Percentiles rank a stretch among this genome's conserved stretches.
These are phyloP conservation scores for Fomitopsis palustris DNA, from an alignment of 1,284 basidiomycete species.

Conservation along the genomic window DNA sequence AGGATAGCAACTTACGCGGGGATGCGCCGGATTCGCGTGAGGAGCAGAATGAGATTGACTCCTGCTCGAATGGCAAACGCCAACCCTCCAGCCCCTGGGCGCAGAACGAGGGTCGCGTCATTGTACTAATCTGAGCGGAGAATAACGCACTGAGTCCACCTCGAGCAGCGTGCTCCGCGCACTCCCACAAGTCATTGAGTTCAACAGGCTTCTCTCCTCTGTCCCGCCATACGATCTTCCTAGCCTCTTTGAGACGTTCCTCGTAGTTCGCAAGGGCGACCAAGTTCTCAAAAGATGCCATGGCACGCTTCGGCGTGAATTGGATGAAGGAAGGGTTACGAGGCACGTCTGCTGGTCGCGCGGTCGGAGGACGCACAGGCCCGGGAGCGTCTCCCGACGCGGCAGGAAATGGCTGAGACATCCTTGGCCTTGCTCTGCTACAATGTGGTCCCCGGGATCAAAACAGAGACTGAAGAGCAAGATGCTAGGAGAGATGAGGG, in stretches of 20 bases:
- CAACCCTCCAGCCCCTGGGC: constrained; percentile 70
- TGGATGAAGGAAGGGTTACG: constrained; percentile 32
- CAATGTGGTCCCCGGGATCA: no score
- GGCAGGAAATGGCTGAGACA: neutral
- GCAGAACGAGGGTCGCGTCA: neutral
- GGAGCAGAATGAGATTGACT: constrained; percentile 73
- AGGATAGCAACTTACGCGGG: constrained; percentile 46
- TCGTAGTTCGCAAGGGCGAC: constrained; percentile 80
- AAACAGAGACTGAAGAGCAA: neutral
- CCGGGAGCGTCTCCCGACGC: neutral
- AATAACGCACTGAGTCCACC: constrained; percentile 71
- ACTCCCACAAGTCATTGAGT: constrained; percentile 64
- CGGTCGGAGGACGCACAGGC: neutral
- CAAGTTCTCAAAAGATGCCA: constrained; percentile 76
- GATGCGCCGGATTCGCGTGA: constrained; percentile 64
- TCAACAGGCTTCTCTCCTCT: constrained; percentile 74
- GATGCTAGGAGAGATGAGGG: neutral
- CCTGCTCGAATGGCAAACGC: constrained; percentile 79
- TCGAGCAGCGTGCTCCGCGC: constrained; percentile 68
- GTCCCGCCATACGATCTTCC: constrained; percentile 82
- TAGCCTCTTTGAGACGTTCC: constrained; percentile 62
- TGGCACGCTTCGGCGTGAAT: constrained; percentile 52
- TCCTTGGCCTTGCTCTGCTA: neutral
- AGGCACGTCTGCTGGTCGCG: constrained; percentile 11
- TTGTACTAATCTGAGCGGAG: neutral